These are phyloP conservation scores for Priceomyces haplophilus DNA, from an alignment of 805 yeast species.

Conservation along the genomic window DNA sequence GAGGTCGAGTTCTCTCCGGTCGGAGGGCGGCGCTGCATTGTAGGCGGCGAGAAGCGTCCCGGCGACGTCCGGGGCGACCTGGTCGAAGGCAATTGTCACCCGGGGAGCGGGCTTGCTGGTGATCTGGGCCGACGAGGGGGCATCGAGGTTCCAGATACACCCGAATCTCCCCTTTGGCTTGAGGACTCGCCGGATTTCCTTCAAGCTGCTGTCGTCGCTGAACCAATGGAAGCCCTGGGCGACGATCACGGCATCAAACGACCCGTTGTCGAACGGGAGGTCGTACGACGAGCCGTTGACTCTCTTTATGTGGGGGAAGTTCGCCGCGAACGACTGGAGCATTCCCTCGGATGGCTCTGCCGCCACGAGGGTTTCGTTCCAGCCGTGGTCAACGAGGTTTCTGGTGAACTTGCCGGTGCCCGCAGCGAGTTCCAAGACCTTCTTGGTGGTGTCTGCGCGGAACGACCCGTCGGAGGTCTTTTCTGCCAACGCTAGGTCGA, in stretches of 20 bases:
- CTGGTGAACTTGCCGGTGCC: slow-evolving; percentile 66
- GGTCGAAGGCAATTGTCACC: slow-evolving; percentile 2
- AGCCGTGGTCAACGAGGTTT: slow-evolving; percentile 38
- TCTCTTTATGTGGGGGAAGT: slow-evolving; percentile 43
- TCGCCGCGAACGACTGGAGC: slow-evolving; percentile 44
- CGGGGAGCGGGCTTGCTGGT: slow-evolving; percentile 5
- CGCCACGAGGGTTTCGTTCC: slow-evolving; percentile 35
- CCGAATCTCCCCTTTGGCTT: slow-evolving; percentile 49
- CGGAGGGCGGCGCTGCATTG: neutral
- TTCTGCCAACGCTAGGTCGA: slow-evolving; percentile 28
- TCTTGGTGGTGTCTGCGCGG: slow-evolving; percentile 19
- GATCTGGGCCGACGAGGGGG: slow-evolving; percentile 12
- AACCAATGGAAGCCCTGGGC: slow-evolving; percentile 73
- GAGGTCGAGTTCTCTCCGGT: slow-evolving; percentile 5
- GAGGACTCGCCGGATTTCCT: slow-evolving; percentile 51
- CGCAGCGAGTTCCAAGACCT: slow-evolving; percentile 51
- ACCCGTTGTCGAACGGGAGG: slow-evolving; percentile 43
- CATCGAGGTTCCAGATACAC: slow-evolving; percentile 59
- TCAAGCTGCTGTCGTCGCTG: slow-evolving; percentile 45
- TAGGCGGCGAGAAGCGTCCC: too few relatives aligned
- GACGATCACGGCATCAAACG: slow-evolving; percentile 48
- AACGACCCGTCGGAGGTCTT: slow-evolving; percentile 6
- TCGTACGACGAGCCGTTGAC: slow-evolving; percentile 43
- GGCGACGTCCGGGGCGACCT: neutral
- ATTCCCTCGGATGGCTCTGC: slow-evolving; percentile 61